Base-by-base conservation (phyloP, 257 asterid species). In the Solanum raphanifolium region DNA sequence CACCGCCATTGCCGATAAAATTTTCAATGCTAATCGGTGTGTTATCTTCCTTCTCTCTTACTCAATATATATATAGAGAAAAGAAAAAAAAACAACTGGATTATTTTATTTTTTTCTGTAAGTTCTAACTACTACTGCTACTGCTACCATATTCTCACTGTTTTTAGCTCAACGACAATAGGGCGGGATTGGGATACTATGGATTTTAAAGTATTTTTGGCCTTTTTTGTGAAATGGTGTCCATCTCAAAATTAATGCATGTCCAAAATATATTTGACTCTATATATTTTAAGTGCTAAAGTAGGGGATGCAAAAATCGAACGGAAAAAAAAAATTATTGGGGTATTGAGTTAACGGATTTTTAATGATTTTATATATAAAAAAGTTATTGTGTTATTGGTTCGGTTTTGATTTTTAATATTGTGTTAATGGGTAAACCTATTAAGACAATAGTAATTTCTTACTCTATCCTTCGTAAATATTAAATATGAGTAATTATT, bases 1-100 rank as follows among this genome's bases (percentile, higher is more conserved):
- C 86, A 87, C 88, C 91, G 89, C 88, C 94, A 86, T 87, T 46
- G 87, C 4, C 2, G 35, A 18, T 34, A 5, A n/a, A 48, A 1
- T 48, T 82, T 7, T 82, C 11, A 46, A 31, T 82, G 69, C 9
- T 31, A 32, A 48, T 29, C 35, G 69, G 43, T 81, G 27, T 7
- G 71, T 11, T 3, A 16, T 48, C n/a, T 48, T 48, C 35, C 35
- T 76, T 76, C 66, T 79, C 52, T 41, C 13, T 31, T 72, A 72
- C 79, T 32, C 25, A 32, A 78, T 78, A 76, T 76, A 76, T 75
- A 74, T 78, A 76, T 0, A 20, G 43, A 74, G 25, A 75, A 21
- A 75, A 32, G 35, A 18, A n/a, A n/a, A 27, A 9, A 4, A 0
- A 81, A 43, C 29, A 9, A 29, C n/a, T 81, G 48, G 29, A n/a